Conservation (phyloP, 2,329 filamentous ascomycete genomes). For the Atkinsonella hypoxylon region DNA sequence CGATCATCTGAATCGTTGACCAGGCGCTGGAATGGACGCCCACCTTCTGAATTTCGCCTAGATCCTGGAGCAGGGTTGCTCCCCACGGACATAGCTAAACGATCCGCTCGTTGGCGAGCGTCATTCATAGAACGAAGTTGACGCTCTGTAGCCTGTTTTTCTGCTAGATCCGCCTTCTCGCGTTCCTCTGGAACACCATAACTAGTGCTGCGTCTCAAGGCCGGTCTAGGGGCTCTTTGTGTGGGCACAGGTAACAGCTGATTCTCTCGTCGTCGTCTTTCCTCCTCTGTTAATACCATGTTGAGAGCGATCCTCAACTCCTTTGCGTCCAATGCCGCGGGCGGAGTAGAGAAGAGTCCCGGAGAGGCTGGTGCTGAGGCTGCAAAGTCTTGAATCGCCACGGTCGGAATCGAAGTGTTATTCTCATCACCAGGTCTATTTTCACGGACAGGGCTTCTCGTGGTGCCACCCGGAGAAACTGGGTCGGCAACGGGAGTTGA, state of each 20-base stretch:
- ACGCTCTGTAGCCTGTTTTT: conserved; percentile 23
- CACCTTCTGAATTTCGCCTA: conserved; percentile 23
- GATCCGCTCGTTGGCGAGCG: conserved; percentile 26
- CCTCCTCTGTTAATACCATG: conserved; percentile 24
- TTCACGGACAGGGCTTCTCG: not conserved
- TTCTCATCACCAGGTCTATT: not conserved
- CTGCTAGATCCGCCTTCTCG: conserved; percentile 27
- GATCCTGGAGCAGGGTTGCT: conserved; percentile 26
- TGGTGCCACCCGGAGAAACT: no score
- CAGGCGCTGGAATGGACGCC: conserved; percentile 21
- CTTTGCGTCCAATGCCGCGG: conserved; percentile 25
- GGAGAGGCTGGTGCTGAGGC: conserved; percentile 5
- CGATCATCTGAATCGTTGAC: conserved; percentile 19
- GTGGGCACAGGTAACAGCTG: conserved; percentile 3
- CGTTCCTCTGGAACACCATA: conserved; percentile 29
- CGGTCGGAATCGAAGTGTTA: not conserved
- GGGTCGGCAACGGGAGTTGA: not conserved
- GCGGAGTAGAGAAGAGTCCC: conserved; percentile 15
- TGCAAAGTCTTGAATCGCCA: not conserved
- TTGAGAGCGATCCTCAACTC: conserved; percentile 27
- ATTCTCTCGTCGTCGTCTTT: conserved; percentile 9
- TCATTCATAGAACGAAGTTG: conserved; percentile 28
- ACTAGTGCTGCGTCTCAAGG: conserved; percentile 30
- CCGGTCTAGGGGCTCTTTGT: conserved; percentile 21
- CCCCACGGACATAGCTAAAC: conserved; percentile 27